Base-by-base conservation (phyloP, 1,284 basidiomycete species). In the Trametes polyzona region DNA sequence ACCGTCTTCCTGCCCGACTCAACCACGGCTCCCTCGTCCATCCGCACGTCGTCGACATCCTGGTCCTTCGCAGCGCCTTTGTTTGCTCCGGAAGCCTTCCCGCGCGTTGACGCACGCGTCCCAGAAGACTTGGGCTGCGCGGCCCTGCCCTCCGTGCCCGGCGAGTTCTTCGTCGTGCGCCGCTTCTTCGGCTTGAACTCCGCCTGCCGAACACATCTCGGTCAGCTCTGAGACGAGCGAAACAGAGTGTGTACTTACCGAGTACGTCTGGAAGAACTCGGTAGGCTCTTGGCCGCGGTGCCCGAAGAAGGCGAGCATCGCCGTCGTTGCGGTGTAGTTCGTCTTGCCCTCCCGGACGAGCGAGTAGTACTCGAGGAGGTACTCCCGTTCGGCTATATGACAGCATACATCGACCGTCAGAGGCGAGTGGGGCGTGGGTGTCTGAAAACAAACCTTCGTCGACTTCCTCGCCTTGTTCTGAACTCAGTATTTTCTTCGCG, bases 331-430 rank as follows among this genome's bases (percentile, higher is more conserved):
- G 32, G 62, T 59, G 53, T 69, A 68, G 51, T 62, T 62, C 19
- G 67, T 64, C 62, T 66, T 68, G 37, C 65, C 68, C 35, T 64
- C 66, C 29, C 67, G 59, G 3, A 66, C 66, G 30, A 69, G 65
- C 17, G 66, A 64, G 56, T 67, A 67, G 54, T 65, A 66, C 44
- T 66, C 66, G 6, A 68, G 61, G 8, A 66, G 40, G 36, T 65
- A 66, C 47, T 66, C 63, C 36, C 62, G 62, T 43, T 68, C 63
- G 9, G 63, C 57, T 59, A 26, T 23, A 3, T 17, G 4, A n/a
- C n/a, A 4, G n/a, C 23, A 29, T 35, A 11, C 16, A 36, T 32
- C 14, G 24, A 19, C 24, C 19, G 41, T 33, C 40, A 9, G 11
- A 17, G 14, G 10, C 14, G 17, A n/a, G 8, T 2, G 9, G 23